Evolutionary conservation across 208 protist species (phyloP).

Genomic region (Leptomonas pyrrhocoris): DNA sequence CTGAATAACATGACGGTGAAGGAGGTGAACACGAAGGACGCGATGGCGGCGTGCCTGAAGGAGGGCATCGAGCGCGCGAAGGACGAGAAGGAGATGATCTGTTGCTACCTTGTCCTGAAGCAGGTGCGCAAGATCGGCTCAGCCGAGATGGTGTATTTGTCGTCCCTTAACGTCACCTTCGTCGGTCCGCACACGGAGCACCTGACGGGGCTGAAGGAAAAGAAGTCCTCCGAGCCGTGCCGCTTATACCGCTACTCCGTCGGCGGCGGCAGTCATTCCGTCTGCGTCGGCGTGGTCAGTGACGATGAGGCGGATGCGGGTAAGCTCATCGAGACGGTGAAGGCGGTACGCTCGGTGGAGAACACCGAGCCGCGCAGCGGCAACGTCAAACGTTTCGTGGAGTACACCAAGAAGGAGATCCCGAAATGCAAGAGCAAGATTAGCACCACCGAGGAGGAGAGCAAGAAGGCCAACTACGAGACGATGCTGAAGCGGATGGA

Average conservation of each 20-base stretch:
- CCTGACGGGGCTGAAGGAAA: constrained; percentile 53
- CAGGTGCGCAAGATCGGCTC: constrained; percentile 49
- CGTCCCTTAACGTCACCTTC: constrained; percentile 61
- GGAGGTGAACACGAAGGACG: constrained; percentile 38
- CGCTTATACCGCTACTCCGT: constrained; percentile 74
- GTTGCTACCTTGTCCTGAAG: constrained; percentile 68
- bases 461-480: constrained; percentile 45
- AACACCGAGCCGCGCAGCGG: constrained; percentile 77
- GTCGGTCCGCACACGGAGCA: constrained; percentile 49
- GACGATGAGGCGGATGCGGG: constrained; percentile 37
- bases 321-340: constrained; percentile 36
- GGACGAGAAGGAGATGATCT: constrained; percentile 56
- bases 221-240: constrained; percentile 46
- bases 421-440: constrained; percentile 49
- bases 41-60: constrained; percentile 32
- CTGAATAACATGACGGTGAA: constrained; percentile 52
- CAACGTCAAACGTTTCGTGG: constrained; percentile 79
- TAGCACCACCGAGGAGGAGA: constrained; percentile 35
- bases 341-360: constrained; percentile 47
- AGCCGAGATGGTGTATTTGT: constrained; percentile 61
- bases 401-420: constrained; percentile 73
- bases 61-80: constrained; percentile 47
- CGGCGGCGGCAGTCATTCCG: constrained; percentile 55
- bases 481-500: constrained; percentile 66
- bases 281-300: constrained; percentile 45